These are phyloP conservation scores for Phytophthora parvispora DNA, from an alignment of 352 stramenopile species.

Conservation along the genomic window DNA sequence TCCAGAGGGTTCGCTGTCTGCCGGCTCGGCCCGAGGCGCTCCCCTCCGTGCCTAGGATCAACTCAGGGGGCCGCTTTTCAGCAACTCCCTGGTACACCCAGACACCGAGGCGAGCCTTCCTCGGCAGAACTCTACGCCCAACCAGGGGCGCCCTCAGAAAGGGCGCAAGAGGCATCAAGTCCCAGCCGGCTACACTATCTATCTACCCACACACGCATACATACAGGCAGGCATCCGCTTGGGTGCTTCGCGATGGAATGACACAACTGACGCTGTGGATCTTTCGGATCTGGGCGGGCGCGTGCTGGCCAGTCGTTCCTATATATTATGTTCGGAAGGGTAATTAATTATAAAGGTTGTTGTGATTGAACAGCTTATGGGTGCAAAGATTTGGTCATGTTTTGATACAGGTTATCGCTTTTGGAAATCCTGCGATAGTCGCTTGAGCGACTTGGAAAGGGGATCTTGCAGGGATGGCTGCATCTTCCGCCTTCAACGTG, in stretches of 20 bases:
- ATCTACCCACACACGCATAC: background rate
- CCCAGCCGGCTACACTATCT: background rate
- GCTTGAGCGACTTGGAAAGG: constrained; percentile 23
- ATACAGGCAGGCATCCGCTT: background rate
- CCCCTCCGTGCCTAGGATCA: constrained; percentile 2
- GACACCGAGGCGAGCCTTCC: constrained; percentile 8
- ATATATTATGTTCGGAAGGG: background rate
- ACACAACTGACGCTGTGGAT: background rate
- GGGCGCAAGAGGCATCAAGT: constrained; percentile 28
- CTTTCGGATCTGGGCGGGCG: background rate
- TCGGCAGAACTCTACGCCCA: constrained; percentile 39
- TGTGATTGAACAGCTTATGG: background rate
- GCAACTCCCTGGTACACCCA: constrained; percentile 28
- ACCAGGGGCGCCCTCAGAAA: constrained; percentile 22
- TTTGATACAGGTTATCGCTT: background rate
- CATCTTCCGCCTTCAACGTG: constrained; percentile 17
- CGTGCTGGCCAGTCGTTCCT: constrained; percentile 20
- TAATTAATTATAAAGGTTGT: background rate
- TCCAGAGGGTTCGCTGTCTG: constrained; percentile 57
- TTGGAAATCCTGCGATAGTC: background rate
- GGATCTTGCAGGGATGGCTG: constrained; percentile 22
- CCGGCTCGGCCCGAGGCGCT: constrained; percentile 37
- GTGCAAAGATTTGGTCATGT: background rate
- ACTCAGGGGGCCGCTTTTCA: constrained; percentile 40
- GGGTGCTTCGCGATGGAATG: background rate